Evolutionary conservation across 371 early-diverging fungal species (phyloP), one percentile per base, ranked within the genome.

Genomic region (Entomophthora muscae): DNA sequence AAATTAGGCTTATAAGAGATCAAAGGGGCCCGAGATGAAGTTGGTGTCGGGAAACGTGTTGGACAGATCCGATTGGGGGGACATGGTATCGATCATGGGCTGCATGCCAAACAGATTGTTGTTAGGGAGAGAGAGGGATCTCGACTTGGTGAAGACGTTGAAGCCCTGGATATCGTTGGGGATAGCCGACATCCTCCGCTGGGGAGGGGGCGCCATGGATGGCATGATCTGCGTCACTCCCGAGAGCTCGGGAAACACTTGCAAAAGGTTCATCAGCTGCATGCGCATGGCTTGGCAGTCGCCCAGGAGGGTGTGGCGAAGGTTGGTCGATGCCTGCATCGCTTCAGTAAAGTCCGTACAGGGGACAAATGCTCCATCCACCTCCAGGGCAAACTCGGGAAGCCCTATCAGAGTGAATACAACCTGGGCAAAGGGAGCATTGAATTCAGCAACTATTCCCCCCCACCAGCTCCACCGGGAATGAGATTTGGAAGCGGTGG

Each of bases 331-430:
- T 2, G 85, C 86, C 72, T 85, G 85, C 64, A 75, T 78, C 60
- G 74, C 75, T 66, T 86, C 86, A 12, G 86, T 88, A 63, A 88
- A 88, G 65, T 88, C 89, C 27, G 78, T 78, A 70, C 86, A 84
- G 65, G 79, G 81, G 13, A 78, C 73, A 83, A 84, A 86, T 23
- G 69, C 68, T 33, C 70, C 68, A 22, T 59, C 60, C 2, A 22
- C n/a, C 12, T 17, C 24, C 7, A 69, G 71, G 63, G 77, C 64
- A 71, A 83, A 83, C 32, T 74, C 69, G 30, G 88, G 85, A 2
- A 77, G 71, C 67, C 79, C 78, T 12, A 73, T 62, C 58, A 88
- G 67, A 27, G 80, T 78, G 31, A 88, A 33, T 5, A 17, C 24
- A 3, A 59, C 12, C 24, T 32, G 24, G 24, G 60, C 60, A 32